Evolutionary conservation across 495 filamentous ascomycete species (phyloP).

Genomic region (Xeromyces bisporus): DNA sequence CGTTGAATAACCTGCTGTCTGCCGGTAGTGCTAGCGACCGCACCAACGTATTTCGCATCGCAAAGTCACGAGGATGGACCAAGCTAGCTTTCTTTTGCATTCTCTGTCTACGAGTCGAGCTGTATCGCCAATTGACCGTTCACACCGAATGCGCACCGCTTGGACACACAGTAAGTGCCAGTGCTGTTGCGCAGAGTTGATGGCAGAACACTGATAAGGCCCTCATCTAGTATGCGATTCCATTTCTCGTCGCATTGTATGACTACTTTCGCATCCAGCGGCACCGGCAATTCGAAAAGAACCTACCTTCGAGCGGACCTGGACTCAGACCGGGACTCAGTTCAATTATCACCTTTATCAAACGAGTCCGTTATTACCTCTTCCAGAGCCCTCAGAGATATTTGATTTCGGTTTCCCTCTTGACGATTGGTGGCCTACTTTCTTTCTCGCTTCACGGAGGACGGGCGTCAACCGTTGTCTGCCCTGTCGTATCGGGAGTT

Average conservation of each 20-base stretch:
- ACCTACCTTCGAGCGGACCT: constrained; percentile 5
- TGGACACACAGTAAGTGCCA: constrained; percentile 22
- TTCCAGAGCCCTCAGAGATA: constrained; percentile 16
- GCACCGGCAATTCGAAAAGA: constrained; percentile 8
- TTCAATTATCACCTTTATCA: constrained; percentile 7
- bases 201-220: no score
- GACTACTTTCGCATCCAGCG: constrained; percentile 25
- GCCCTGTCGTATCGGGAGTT: constrained; percentile 17
- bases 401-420: constrained; percentile 17
- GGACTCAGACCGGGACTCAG: constrained; percentile 8
- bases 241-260: constrained; percentile 27
- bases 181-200: no score
- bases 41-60: constrained; percentile 4
- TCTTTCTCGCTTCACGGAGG: constrained; percentile 12
- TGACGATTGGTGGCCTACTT: constrained; percentile 16
- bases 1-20: constrained; percentile 5
- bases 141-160: constrained; percentile 24
- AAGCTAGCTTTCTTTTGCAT: constrained; percentile 12
- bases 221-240: constrained; percentile 25
- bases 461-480: constrained; percentile 30
- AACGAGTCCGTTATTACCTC: constrained; percentile 12
- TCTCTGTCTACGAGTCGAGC: constrained; percentile 21
- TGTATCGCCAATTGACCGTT: constrained; percentile 19
- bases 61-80: constrained; percentile 6
- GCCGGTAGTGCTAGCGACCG: neutral